Evolutionary conservation across 164 flowering plant genomes (phyloP), one percentile per base, ranked within the genome.

Genomic region (Kingdonia uniflora): DNA sequence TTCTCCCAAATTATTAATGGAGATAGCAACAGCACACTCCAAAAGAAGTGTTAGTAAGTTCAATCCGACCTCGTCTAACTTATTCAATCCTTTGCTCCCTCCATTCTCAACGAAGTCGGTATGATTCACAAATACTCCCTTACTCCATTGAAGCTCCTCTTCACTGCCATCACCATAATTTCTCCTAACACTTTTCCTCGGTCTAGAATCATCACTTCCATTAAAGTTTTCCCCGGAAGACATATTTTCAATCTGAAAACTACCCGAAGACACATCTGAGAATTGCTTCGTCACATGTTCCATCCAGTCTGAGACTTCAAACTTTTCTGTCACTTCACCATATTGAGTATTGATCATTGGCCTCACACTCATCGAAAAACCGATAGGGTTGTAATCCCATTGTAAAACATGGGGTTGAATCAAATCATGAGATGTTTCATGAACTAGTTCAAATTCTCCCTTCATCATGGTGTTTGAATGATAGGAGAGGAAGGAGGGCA

Each of bases 21-120:
- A 81, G 2, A 84, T 75, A 5, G 85, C 82, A 15, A 80, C 86
- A 0, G 84, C 88, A 60, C 82, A 81, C 42, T 84, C 94, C 2
- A 84, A 52, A 11, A 84, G 80, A 24, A 61, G 74, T 7, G 76
- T 65, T 11, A 84, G 63, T 20, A 78, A 61, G 52, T 52, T 61
- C 51, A 84, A 41, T 0, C 76, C 80, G 20, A 58, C 65, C 15
- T 73, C 74, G 40, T 76, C 75, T 40, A 52, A 6, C 49, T 47
- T 70, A 51, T 60, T 71, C 55, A 59, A 21, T 5, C 26, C 49
- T 57, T 48, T 40, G 19, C 29, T 47, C n/a, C 37, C 13, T 19
- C 10, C 48, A 29, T 29, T 29, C 10, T 47, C 14, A 20, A 8
- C 23, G 15, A 10, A 29, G 35, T 29, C 8, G 4, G 35, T 3